These are phyloP conservation scores for Suhomyces coccinellae DNA, from an alignment of 1,139 yeast genomes.

Conservation along the genomic window DNA sequence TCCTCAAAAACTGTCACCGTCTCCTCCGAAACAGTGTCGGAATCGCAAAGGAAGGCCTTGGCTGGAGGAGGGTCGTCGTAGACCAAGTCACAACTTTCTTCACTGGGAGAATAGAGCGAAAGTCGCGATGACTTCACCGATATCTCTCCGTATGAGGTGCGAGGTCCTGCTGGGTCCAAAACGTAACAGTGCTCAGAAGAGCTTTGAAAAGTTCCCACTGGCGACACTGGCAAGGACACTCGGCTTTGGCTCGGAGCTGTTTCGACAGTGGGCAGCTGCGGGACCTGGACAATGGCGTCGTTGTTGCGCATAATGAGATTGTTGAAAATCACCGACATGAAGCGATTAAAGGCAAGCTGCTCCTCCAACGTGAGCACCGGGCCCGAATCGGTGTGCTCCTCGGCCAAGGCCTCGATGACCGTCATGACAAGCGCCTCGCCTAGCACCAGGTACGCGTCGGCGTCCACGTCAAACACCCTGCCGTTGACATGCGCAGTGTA, in stretches of 20 bases:
- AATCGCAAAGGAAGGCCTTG: background rate
- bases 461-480: constrained; percentile 22
- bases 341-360: constrained; percentile 13
- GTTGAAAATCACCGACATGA: constrained; percentile 19
- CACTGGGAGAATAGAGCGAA: constrained; percentile 13
- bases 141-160: constrained; percentile 9
- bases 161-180: background rate
- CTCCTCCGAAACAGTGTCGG: constrained; percentile 9
- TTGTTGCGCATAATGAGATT: constrained; percentile 14
- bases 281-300: constrained; percentile 6
- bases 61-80: background rate
- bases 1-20: constrained; percentile 4
- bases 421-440: constrained; percentile 26
- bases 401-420: constrained; percentile 15
- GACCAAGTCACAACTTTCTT: constrained; percentile 3
- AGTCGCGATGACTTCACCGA: constrained; percentile 15
- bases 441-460: constrained; percentile 18
- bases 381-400: background rate
- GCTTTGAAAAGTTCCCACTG: too few relatives aligned
- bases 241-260: too few relatives aligned
- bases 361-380: constrained; percentile 9
- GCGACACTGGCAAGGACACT: too few relatives aligned
- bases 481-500: constrained; percentile 21
- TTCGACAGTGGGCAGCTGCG: constrained; percentile 1
- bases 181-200: too few relatives aligned